Percentiles rank a stretch among this genome's conserved stretches.
Conservation (phyloP, 2,329 filamentous ascomycete species). For the Knufia petricola region DNA sequence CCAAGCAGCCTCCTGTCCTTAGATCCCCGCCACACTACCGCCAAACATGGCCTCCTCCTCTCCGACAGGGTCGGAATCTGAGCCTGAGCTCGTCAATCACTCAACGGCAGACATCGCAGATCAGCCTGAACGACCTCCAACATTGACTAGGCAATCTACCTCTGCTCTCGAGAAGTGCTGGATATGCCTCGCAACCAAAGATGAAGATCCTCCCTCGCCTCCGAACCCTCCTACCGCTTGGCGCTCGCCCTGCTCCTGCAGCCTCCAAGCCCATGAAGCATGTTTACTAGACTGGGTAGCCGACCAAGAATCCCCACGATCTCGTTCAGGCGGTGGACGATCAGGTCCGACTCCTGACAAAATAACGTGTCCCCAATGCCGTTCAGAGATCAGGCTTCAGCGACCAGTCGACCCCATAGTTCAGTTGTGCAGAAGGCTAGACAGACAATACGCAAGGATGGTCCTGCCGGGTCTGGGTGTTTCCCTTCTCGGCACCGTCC, state of each 20-base stretch:
- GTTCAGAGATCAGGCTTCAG: slow-evolving; percentile 64
- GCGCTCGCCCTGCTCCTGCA: slow-evolving; percentile 85
- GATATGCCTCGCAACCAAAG: slow-evolving; percentile 61
- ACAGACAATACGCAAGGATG: slow-evolving; percentile 48
- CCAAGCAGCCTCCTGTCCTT: not conserved
- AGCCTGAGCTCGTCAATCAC: slow-evolving; percentile 20
- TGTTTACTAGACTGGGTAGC: slow-evolving; percentile 88
- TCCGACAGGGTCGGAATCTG: slow-evolving; percentile 16
- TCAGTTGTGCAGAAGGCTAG: slow-evolving; percentile 51
- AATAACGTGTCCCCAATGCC: slow-evolving; percentile 82
- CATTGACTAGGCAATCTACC: slow-evolving; percentile 27
- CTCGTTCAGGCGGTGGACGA: slow-evolving; percentile 40
- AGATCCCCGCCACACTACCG: not conserved
- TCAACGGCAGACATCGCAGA: slow-evolving; percentile 12
- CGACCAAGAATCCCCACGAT: slow-evolving; percentile 63
- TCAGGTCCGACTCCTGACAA: slow-evolving; percentile 37
- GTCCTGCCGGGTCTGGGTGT: slow-evolving; percentile 56
- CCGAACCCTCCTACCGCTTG: slow-evolving; percentile 52
- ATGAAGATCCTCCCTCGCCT: slow-evolving; percentile 32
- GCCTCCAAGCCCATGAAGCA: slow-evolving; percentile 78
- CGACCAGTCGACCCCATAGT: slow-evolving; percentile 67
- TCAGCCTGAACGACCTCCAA: slow-evolving; percentile 10
- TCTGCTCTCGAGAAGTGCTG: slow-evolving; percentile 45
- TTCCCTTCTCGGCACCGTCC: slow-evolving; percentile 35
- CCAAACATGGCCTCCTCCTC: not conserved